Evolutionary conservation across 305 asterid genomes (phyloP).

Genomic region (Fraxinus nigra): DNA sequence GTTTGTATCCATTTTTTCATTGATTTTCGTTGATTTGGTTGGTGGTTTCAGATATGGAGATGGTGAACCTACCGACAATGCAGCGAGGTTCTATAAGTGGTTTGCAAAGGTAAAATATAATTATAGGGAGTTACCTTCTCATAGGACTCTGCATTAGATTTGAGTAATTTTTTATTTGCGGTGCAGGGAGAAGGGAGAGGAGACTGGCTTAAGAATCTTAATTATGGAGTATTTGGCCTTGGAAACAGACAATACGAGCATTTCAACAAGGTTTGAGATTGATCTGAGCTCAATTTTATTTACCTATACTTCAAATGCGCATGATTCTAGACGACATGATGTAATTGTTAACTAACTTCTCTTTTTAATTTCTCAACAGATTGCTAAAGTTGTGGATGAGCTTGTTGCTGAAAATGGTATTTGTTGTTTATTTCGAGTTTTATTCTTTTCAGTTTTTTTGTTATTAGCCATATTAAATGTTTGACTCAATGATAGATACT

Average conservation of each 20-base stretch:
- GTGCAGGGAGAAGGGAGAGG: constrained; percentile 80
- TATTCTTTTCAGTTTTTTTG: background rate
- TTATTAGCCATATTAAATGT: background rate
- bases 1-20: constrained; percentile 22
- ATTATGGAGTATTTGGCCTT: constrained; percentile 85
- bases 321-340: background rate
- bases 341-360: background rate
- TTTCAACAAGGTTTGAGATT: constrained; percentile 72
- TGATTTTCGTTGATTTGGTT: constrained; percentile 47
- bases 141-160: background rate
- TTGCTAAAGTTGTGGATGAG: constrained; percentile 80
- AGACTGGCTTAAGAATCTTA: constrained; percentile 70
- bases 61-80: constrained; percentile 98
- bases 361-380: constrained; percentile 40
- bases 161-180: constrained; percentile 21
- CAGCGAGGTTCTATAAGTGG: constrained; percentile 94
- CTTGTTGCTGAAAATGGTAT: constrained; percentile 69
- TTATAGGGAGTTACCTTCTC: background rate
- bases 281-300: background rate
- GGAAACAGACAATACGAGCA: constrained; percentile 97
- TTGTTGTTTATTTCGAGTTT: constrained; percentile 8
- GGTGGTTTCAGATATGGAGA: constrained; percentile 86
- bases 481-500: background rate
- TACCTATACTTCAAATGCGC: background rate
- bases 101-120: constrained; percentile 58